Evolutionary conservation across 371 early-diverging fungal species (phyloP).

Genomic region (Synchytrium microbalum): DNA sequence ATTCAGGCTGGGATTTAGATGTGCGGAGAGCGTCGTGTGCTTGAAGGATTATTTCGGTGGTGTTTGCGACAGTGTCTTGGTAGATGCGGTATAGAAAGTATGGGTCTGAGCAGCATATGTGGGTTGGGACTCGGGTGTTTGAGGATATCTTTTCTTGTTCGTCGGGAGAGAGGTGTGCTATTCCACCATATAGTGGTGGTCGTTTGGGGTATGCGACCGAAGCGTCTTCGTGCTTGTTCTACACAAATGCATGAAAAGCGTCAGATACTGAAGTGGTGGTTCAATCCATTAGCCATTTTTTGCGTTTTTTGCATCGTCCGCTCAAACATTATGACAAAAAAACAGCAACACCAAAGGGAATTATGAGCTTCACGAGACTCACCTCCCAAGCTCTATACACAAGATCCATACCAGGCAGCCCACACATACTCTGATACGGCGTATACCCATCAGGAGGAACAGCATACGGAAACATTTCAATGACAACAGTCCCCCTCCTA

Average conservation of each 20-base stretch:
- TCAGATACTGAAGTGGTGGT: neutral
- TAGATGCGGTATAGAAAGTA: slow-evolving; percentile 47
- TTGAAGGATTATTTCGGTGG: slow-evolving; percentile 20
- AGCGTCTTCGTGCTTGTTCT: slow-evolving; percentile 29
- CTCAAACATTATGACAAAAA: no score
- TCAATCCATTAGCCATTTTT: no score
- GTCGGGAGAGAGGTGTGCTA: slow-evolving; percentile 24
- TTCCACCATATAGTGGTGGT: slow-evolving; percentile 27
- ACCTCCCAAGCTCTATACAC: slow-evolving; percentile 43
- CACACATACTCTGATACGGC: slow-evolving; percentile 40
- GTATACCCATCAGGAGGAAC: slow-evolving; percentile 42
- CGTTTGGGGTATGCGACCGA: slow-evolving; percentile 30
- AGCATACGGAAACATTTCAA: slow-evolving; percentile 43
- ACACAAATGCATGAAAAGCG: neutral
- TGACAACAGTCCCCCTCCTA: slow-evolving; percentile 32
- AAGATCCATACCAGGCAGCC: slow-evolving; percentile 37
- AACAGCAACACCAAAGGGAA: neutral
- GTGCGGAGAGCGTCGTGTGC: slow-evolving; percentile 3
- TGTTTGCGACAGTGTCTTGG: slow-evolving; percentile 38
- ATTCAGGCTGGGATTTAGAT: slow-evolving; percentile 9
- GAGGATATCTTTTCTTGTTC: slow-evolving; percentile 23
- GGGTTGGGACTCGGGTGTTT: slow-evolving; percentile 31
- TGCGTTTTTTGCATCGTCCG: no score
- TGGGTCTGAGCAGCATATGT: slow-evolving; percentile 38
- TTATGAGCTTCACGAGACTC: no score